Percentiles rank a stretch among this genome's conserved stretches.
phyloP scores from a whole-genome alignment of 306 rosid genomes.

The Vigna unguiculata region DNA sequence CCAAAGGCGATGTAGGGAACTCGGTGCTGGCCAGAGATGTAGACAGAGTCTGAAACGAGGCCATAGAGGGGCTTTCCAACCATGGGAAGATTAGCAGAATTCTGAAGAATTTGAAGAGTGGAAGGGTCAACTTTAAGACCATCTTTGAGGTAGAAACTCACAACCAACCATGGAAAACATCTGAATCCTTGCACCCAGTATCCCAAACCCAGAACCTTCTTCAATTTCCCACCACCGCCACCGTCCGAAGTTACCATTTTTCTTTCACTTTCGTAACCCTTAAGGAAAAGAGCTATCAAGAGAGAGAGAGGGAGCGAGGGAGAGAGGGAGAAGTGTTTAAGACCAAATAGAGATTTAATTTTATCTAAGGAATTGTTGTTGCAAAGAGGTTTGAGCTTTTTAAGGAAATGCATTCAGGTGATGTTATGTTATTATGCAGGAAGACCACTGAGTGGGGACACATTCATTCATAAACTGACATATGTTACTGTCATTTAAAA shows the following conservation, averaged over 20 bases:
- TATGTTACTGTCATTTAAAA: neutral
- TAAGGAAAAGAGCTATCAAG: neutral
- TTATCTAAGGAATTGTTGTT: neutral
- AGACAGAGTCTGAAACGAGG: conserved; percentile 77
- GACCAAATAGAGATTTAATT: neutral
- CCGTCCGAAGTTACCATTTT: conserved; percentile 51
- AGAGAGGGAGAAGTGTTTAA: neutral
- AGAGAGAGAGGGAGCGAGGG: too few species aligned
- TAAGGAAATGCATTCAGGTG: conserved; percentile 35
- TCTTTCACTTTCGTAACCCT: conserved; percentile 15
- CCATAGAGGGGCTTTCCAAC: conserved; percentile 90
- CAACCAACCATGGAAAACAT: conserved; percentile 89
- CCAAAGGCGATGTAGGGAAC: conserved; percentile 89
- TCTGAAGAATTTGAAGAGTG: conserved; percentile 83
- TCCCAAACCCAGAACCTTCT: conserved; percentile 72
- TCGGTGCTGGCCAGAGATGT: conserved; percentile 80
- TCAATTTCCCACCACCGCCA: conserved; percentile 42
- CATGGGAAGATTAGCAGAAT: conserved; percentile 91
- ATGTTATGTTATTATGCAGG: neutral
- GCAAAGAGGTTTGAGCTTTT: conserved; percentile 7
- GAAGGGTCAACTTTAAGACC: conserved; percentile 78
- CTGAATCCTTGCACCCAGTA: conserved; percentile 93
- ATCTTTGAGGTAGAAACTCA: conserved; percentile 87
- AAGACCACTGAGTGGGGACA: too few species aligned
- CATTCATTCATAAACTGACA: neutral